These are phyloP conservation scores for Colletotrichum musicola DNA, from an alignment of 2,329 filamentous ascomycete genomes.

Conservation along the genomic window DNA sequence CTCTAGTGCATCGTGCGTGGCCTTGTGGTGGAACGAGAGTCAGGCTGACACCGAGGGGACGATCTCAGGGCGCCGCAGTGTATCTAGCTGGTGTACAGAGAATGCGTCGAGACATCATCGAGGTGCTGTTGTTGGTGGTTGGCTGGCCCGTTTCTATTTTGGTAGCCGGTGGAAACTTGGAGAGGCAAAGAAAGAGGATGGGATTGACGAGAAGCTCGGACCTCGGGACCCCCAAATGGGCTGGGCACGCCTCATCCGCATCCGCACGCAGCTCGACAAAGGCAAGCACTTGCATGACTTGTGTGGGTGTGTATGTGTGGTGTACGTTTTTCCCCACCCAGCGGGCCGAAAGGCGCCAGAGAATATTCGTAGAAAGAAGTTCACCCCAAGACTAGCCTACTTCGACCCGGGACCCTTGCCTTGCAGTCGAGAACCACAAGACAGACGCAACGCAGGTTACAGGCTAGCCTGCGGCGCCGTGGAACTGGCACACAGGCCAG, in stretches of 20 bases:
- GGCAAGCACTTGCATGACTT: too few species aligned
- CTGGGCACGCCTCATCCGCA: too few species aligned
- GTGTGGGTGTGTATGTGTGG: too few species aligned
- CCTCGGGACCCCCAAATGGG: conserved; percentile 2
- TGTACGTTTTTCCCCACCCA: too few species aligned
- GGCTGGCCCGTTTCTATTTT: conserved; percentile 25
- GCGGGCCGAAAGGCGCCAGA: background rate
- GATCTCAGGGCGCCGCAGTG: background rate
- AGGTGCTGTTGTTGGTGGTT: background rate
- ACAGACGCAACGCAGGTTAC: conserved; percentile 10
- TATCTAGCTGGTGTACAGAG: background rate
- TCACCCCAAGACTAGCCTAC: background rate
- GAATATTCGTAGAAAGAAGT: conserved; percentile 20
- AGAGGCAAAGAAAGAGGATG: background rate
- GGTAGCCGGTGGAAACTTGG: conserved; percentile 20
- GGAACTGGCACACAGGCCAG: conserved; percentile 12
- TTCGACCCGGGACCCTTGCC: conserved; percentile 14
- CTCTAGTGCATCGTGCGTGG: background rate
- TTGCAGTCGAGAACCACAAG: background rate
- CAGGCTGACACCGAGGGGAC: background rate
- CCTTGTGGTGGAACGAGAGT: background rate
- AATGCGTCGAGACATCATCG: conserved; percentile 14
- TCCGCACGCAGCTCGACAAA: too few species aligned
- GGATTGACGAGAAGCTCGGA: conserved; percentile 28
- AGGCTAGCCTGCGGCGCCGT: conserved; percentile 7